These are phyloP conservation scores for Xylariaceae sp. DNA, from an alignment of 2,329 filamentous ascomycete genomes.

Conservation along the genomic window DNA sequence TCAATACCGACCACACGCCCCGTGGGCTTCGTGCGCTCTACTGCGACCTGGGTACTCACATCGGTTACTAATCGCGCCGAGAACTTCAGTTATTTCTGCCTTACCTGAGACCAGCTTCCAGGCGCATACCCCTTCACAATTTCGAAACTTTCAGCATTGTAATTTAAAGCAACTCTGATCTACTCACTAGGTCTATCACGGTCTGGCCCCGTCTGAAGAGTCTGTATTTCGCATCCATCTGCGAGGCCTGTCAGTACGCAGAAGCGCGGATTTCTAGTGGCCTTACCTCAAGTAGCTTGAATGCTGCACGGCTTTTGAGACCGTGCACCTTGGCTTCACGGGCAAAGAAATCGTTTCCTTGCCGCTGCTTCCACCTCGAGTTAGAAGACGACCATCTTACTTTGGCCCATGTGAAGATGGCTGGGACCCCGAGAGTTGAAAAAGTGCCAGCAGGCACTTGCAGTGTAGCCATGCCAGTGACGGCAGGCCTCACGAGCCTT, in stretches of 20 bases:
- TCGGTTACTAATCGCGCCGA: neutral
- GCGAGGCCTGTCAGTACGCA: constrained; percentile 3
- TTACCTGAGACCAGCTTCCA: constrained; percentile 66
- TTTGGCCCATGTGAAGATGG: constrained; percentile 1
- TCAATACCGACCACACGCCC: constrained; percentile 89
- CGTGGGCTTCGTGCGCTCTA: constrained; percentile 68
- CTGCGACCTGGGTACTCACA: constrained; percentile 60
- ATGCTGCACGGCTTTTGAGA: constrained; percentile 86
- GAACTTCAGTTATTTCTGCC: constrained; percentile 6
- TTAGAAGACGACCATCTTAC: constrained; percentile 55
- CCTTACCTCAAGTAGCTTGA: constrained; percentile 79
- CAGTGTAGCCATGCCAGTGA: constrained; percentile 7
- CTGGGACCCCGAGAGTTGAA: neutral
- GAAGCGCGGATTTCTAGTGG: neutral
- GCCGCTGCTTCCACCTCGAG: constrained; percentile 74
- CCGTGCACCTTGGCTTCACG: constrained; percentile 73
- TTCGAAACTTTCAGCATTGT: constrained; percentile 9
- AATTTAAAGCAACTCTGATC: neutral
- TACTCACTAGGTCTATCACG: constrained; percentile 77
- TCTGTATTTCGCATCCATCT: constrained; percentile 79
- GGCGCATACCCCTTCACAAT: constrained; percentile 66
- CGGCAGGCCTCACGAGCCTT: constrained; percentile 16
- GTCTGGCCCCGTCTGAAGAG: constrained; percentile 79
- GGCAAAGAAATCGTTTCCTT: constrained; percentile 67
- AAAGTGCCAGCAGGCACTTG: neutral